phyloP scores from a whole-genome alignment of 352 stramenopile genomes.

The Pythium graminicola region DNA sequence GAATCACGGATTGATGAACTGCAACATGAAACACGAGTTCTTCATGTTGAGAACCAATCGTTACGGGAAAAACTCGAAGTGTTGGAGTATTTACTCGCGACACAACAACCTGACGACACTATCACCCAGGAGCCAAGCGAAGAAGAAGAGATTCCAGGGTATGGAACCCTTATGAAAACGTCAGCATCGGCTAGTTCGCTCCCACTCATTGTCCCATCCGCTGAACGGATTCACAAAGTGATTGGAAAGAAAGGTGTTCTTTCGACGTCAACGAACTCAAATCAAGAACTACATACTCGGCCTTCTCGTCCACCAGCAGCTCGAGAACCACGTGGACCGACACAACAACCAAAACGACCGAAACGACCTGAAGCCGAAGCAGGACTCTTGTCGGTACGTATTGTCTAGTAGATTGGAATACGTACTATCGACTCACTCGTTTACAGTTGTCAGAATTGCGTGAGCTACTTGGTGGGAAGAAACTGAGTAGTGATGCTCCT shows the following conservation, averaged over 20 bases:
- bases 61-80: slow-evolving; percentile 53
- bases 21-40: slow-evolving; percentile 31
- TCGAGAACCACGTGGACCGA: too few relatives aligned
- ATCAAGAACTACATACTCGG: slow-evolving; percentile 4
- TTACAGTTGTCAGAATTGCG: slow-evolving; percentile 46
- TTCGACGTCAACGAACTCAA: not conserved
- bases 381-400: slow-evolving; percentile 37
- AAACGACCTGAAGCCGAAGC: slow-evolving; percentile 22
- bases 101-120: not conserved
- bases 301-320: not conserved
- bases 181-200: slow-evolving; percentile 4
- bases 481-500: slow-evolving; percentile 10
- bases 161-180: slow-evolving; percentile 23
- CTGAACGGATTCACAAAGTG: slow-evolving; percentile 20
- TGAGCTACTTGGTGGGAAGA: slow-evolving; percentile 34
- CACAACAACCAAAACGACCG: not conserved
- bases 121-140: not conserved
- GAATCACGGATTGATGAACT: slow-evolving; percentile 23
- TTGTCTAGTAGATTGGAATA: not conserved
- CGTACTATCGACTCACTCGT: not conserved
- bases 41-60: slow-evolving; percentile 51
- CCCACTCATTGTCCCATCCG: slow-evolving; percentile 8
- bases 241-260: slow-evolving; percentile 6
- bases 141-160: slow-evolving; percentile 31
- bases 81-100: slow-evolving; percentile 41